Evolutionary conservation across 768 basidiomycete species (phyloP), one percentile per base, ranked within the genome.

Genomic region (Termitomyces sp.): DNA sequence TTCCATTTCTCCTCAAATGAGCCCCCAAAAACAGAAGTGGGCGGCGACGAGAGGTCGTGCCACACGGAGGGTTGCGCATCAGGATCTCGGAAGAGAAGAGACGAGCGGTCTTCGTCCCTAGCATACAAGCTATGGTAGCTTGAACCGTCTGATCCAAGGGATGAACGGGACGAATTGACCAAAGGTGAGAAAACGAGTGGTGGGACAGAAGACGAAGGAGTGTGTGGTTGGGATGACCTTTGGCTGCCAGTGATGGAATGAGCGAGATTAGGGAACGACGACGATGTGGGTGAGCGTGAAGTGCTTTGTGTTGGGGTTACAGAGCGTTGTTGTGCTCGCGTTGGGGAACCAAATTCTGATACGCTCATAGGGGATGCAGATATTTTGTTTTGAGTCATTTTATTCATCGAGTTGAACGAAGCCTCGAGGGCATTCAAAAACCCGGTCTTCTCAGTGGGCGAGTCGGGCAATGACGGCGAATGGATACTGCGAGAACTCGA

Each of bases 61-160:
- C 88, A 92, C 3, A 78, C 73, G 33, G 80, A 72, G 35, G 78
- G 79, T 49, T 76, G 74, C 26, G 75, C 67, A 48, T 82, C 82
- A 9, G 74, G 67, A 52, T 82, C 80, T 36, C 70, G 76, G 67
- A 91, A 84, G 24, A 89, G 63, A 47, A 75, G 78, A 53, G 81
- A 69, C 50, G 78, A 68, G 46, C 76, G 76, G 60, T 87, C 83
- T 57, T 80, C 80, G 62, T 72, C 54, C 30, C 85, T 83, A 22
- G 73, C 84, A 55, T 90, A 88, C 80, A 80, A 85, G 4, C 90
- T 90, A 67, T 92, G 90, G 68, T 90, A 93, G 70, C 92, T 93
- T 3, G 92, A 94, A 16, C 92, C 90, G 36, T 78, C 79, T 10
- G 90, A 92, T 58, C 86, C 88, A 22, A 93, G 72, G 6, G 92